Evolutionary conservation across 495 filamentous ascomycete genomes (phyloP).

Genomic region (Cercophora sp.): DNA sequence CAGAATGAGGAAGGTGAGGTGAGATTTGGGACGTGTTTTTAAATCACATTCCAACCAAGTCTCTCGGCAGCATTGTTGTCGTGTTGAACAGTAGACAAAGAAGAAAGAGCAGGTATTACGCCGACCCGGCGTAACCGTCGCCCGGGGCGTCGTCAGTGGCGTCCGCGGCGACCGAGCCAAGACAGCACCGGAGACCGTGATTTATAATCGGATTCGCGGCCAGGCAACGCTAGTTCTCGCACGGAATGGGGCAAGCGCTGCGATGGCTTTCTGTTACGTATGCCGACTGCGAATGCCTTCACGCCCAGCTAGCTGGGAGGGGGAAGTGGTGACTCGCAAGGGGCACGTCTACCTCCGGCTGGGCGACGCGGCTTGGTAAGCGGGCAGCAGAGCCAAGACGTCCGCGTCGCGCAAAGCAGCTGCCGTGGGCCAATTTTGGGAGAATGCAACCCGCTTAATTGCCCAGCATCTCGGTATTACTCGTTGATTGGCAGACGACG

Average conservation of each 20-base stretch:
- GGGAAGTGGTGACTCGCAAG: not conserved
- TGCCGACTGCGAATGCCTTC: no score
- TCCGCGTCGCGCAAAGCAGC: not conserved
- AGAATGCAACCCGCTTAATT: not conserved
- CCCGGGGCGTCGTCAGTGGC: conserved; percentile 1
- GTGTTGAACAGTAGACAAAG: no score
- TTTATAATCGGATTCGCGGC: no score
- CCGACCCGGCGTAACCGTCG: no score
- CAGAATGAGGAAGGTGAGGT: no score
- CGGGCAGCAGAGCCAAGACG: not conserved
- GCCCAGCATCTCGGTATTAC: not conserved
- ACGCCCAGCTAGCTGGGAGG: no score
- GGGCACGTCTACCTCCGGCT: not conserved
- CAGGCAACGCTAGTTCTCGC: no score
- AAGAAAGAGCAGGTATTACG: no score
- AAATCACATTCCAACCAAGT: no score
- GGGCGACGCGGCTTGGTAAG: not conserved
- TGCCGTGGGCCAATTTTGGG: not conserved
- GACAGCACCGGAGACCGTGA: not conserved
- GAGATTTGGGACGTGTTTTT: no score
- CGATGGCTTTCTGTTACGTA: not conserved
- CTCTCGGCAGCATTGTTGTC: no score
- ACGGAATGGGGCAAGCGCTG: no score
- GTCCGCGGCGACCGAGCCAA: not conserved
- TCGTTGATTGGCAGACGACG: not conserved